Conservation (phyloP, 495 filamentous ascomycete species). For the Penicillium crystallinum region DNA sequence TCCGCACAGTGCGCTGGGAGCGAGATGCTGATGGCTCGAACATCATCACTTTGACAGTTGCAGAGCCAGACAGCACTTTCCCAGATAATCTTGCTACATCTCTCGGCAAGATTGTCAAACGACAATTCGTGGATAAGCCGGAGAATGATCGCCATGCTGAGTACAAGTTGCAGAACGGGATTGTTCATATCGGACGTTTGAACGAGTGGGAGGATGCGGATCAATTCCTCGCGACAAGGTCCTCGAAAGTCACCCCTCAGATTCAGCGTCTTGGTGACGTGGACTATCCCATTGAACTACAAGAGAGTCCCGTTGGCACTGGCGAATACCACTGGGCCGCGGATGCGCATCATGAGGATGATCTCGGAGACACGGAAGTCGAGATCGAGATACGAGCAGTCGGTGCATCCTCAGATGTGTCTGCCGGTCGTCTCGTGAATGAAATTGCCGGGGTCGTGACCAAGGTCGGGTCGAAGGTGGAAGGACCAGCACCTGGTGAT, state of each 20-base stretch:
- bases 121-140: constrained; percentile 15
- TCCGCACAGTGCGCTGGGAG: constrained; percentile 27
- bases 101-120: constrained; percentile 12
- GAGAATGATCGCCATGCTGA: constrained; percentile 20
- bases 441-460: constrained; percentile 17
- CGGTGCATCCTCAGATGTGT: constrained; percentile 6
- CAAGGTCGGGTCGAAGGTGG: constrained; percentile 5
- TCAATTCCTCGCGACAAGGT: constrained; percentile 13
- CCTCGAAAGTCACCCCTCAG: constrained; percentile 1
- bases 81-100: neutral
- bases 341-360: neutral
- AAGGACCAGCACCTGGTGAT: constrained; percentile 12
- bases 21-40: constrained; percentile 23
- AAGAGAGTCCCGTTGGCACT: neutral
- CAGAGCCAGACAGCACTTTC: neutral
- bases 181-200: constrained; percentile 28
- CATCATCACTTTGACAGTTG: constrained; percentile 16
- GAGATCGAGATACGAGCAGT: constrained; percentile 14
- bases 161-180: constrained; percentile 16
- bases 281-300: constrained; percentile 7
- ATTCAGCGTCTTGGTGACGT: constrained; percentile 4
- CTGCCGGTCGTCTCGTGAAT: neutral
- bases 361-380: constrained; percentile 1
- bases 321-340: constrained; percentile 4
- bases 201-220: constrained; percentile 15